phyloP scores from a whole-genome alignment of 2,329 filamentous ascomycete genomes.

The Ceratocystis variospora region DNA sequence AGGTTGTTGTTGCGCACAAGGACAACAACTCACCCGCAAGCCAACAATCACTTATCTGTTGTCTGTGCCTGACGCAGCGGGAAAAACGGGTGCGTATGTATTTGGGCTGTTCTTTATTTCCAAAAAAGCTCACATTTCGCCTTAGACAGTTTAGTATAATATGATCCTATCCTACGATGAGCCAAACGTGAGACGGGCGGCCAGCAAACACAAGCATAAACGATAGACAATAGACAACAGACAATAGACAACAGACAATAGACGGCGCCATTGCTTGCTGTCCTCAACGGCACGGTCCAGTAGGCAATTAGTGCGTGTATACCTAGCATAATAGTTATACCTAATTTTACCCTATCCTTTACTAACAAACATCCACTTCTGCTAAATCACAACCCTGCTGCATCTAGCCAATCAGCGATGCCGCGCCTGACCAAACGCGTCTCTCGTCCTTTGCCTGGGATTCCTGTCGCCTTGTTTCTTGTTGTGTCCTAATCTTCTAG shows the following conservation, averaged over 20 bases:
- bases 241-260: no score
- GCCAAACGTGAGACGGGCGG: neutral
- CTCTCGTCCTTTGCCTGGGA: neutral
- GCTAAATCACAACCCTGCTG: neutral
- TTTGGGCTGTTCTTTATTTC: neutral
- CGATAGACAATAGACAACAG: no score
- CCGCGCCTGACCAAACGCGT: conserved; percentile 6
- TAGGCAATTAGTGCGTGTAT: neutral
- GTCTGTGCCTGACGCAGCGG: neutral
- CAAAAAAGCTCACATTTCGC: neutral
- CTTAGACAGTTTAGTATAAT: neutral
- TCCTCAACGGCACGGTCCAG: no score
- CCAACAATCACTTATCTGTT: neutral
- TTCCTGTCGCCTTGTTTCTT: neutral
- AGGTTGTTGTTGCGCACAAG: neutral
- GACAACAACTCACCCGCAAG: neutral
- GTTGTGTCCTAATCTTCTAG: neutral
- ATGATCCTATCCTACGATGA: neutral
- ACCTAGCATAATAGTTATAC: neutral
- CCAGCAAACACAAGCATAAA: neutral
- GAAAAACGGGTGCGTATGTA: neutral
- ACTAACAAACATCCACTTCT: neutral
- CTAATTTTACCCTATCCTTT: neutral
- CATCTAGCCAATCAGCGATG: conserved; percentile 6
- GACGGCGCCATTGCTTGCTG: no score